A percentile compares a stretch with the other conserved stretches of the same genome.
Evolutionary conservation across 177 flowering plant species (phyloP).

Genomic region (Vitis hybrid): DNA sequence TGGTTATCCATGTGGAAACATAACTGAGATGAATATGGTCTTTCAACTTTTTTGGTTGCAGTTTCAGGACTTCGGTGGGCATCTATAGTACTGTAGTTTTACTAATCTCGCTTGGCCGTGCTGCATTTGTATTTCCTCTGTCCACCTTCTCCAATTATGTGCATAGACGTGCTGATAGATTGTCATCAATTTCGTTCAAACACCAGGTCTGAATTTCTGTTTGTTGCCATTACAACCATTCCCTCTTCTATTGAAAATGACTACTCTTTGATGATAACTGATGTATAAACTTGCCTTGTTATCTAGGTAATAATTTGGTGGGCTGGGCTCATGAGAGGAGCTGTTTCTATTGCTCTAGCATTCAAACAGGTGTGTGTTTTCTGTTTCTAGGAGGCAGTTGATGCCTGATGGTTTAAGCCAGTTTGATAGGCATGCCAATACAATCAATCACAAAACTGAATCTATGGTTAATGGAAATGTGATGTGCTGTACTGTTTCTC

Average conservation of each 20-base stretch:
- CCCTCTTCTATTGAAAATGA: no score
- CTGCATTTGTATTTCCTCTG: slow-evolving; percentile 89
- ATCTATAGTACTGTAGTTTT: slow-evolving; percentile 43
- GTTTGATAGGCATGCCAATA: no score
- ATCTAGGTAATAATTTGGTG: slow-evolving; percentile 82
- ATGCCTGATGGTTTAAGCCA: background rate
- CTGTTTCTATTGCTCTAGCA: slow-evolving; percentile 93
- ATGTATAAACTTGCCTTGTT: slow-evolving; percentile 4
- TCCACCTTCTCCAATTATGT: slow-evolving; percentile 68
- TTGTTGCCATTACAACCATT: background rate
- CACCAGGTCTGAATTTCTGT: slow-evolving; percentile 53
- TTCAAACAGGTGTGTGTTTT: slow-evolving; percentile 63
- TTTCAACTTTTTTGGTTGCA: slow-evolving; percentile 27
- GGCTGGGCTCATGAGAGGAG: slow-evolving; percentile 99
- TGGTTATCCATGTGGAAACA: no score
- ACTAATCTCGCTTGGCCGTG: slow-evolving; percentile 71
- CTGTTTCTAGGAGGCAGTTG: background rate
- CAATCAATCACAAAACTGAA: background rate
- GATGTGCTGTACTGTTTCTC: background rate
- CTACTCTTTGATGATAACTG: background rate
- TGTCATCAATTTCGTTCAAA: slow-evolving; percentile 46
- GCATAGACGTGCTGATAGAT: slow-evolving; percentile 30
- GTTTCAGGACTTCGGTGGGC: slow-evolving; percentile 44
- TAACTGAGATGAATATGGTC: background rate
- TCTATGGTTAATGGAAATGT: background rate